Conservation (phyloP, 208 protist species). For the Leishmania martiniquensis region DNA sequence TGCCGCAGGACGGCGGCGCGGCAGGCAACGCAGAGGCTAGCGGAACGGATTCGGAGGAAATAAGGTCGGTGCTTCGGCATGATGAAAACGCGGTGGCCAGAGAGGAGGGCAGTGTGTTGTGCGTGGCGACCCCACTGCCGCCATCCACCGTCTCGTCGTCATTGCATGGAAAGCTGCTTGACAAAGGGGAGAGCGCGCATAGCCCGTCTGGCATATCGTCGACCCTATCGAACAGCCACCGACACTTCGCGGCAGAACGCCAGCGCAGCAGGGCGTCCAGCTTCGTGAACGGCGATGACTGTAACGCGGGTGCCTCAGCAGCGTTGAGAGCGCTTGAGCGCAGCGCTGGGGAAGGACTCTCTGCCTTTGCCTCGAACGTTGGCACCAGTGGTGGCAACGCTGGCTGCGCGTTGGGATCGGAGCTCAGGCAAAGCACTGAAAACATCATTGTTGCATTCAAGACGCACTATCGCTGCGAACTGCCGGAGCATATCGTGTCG, state of each 20-base stretch:
- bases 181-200: neutral
- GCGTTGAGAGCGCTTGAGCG: neutral
- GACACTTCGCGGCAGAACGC: neutral
- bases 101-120: neutral
- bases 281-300: neutral
- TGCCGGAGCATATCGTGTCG: slow-evolving; percentile 39
- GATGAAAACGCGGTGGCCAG: neutral
- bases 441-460: neutral
- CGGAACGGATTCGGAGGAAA: neutral
- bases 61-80: neutral
- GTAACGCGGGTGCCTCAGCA: neutral
- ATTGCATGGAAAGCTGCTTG: too few species aligned
- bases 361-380: neutral
- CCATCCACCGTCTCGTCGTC: neutral
- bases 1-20: neutral
- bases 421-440: neutral
- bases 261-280: neutral
- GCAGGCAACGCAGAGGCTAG: neutral
- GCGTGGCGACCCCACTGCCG: neutral
- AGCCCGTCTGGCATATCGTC: neutral
- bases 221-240: neutral
- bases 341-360: too few species aligned
- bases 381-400: slow-evolving; percentile 1
- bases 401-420: neutral
- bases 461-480: slow-evolving; percentile 2